A percentile compares a stretch with the other conserved stretches of the same genome.
These are phyloP conservation scores for Amaranthus cruentus DNA, from an alignment of 148 eudicot genomes.

Conservation along the genomic window DNA sequence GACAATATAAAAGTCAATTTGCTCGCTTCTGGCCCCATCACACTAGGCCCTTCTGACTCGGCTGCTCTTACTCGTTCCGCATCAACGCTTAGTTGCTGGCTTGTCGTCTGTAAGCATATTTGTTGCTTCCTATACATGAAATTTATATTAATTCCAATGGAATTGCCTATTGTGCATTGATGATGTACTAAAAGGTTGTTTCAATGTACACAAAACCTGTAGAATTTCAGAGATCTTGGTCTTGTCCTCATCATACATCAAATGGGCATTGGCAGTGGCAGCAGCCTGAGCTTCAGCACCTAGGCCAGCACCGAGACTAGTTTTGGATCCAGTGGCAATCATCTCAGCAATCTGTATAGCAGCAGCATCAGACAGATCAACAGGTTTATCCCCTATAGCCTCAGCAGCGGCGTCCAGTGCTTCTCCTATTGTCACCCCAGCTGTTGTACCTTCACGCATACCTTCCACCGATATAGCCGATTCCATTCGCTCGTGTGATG, in stretches of 20 bases:
- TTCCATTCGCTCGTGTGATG: constrained; percentile 22
- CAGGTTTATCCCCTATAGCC: constrained; percentile 50
- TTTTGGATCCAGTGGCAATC: constrained; percentile 42
- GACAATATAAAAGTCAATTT: no score
- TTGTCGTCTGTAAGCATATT: constrained; percentile 43
- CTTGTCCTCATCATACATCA: constrained; percentile 35
- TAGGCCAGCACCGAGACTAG: constrained; percentile 39
- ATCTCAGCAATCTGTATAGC: constrained; percentile 67
- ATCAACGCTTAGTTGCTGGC: constrained; percentile 40
- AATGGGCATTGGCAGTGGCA: constrained; percentile 33
- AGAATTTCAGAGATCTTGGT: constrained; percentile 44
- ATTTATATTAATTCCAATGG: no score
- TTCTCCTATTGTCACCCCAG: constrained; percentile 48
- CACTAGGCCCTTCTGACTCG: constrained; percentile 40
- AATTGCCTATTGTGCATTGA: no score
- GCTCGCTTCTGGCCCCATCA: constrained; percentile 15
- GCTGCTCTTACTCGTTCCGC: constrained; percentile 51
- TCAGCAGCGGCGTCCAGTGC: constrained; percentile 53
- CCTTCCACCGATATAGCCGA: constrained; percentile 12
- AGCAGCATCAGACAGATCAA: constrained; percentile 55
- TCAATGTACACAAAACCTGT: constrained; percentile 21
- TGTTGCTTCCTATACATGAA: constrained; percentile 41
- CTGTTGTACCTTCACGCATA: not conserved
- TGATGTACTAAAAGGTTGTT: not conserved
- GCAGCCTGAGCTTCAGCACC: constrained; percentile 59